phyloP scores from a whole-genome alignment of 2,329 filamentous ascomycete species.

The Fusarium napiforme region DNA sequence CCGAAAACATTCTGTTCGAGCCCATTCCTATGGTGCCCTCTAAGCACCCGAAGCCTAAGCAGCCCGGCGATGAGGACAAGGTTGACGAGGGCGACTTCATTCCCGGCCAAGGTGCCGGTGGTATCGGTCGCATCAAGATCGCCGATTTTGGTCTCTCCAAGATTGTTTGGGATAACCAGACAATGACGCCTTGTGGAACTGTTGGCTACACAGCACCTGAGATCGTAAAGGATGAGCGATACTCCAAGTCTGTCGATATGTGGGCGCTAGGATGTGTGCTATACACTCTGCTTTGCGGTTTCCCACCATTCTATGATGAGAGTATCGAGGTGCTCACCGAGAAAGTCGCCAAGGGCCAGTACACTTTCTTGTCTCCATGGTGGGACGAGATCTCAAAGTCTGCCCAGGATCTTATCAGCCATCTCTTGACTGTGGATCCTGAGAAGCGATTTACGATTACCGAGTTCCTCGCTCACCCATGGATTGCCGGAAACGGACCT shows the following conservation, averaged over 20 bases:
- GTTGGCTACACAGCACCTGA: slow-evolving; percentile 98
- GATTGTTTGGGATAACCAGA: slow-evolving; percentile 97
- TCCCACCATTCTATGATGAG: slow-evolving; percentile 98
- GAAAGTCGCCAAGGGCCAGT: slow-evolving; percentile 96
- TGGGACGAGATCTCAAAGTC: slow-evolving; percentile 98
- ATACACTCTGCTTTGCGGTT: slow-evolving; percentile 96
- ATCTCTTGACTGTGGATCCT: slow-evolving; percentile 92
- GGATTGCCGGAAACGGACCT: slow-evolving; percentile 77
- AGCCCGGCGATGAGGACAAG: slow-evolving; percentile 95
- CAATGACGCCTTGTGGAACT: slow-evolving; percentile 99
- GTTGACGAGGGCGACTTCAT: slow-evolving; percentile 95
- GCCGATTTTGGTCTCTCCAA: slow-evolving; percentile 98
- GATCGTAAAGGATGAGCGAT: slow-evolving; percentile 98
- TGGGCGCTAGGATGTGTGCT: slow-evolving; percentile 97
- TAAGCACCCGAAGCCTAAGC: slow-evolving; percentile 81
- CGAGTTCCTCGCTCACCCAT: slow-evolving; percentile 94
- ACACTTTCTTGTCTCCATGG: slow-evolving; percentile 97
- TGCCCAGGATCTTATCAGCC: slow-evolving; percentile 92
- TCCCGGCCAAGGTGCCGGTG: slow-evolving; percentile 81
- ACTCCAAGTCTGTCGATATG: slow-evolving; percentile 99
- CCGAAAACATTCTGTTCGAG: slow-evolving; percentile 95
- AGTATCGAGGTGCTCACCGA: slow-evolving; percentile 97
- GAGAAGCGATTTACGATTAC: slow-evolving; percentile 94
- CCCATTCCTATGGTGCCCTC: slow-evolving; percentile 85
- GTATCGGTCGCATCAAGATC: slow-evolving; percentile 96